Conservation (phyloP, 1,284 basidiomycete species). For the Pascua guehoae region DNA sequence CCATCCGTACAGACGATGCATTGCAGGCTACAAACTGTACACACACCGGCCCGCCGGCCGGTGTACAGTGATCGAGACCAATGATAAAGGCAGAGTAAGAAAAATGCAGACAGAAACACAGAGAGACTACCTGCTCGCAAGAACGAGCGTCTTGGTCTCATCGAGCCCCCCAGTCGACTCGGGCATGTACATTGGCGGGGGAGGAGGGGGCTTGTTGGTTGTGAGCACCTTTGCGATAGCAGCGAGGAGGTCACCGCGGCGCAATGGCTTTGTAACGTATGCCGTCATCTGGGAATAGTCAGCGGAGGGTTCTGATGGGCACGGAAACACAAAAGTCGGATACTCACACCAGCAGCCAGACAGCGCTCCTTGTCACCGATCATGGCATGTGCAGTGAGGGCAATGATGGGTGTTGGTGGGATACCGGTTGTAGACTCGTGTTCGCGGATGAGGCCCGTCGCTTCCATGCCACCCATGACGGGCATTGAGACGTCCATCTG, state of each 20-base stretch:
- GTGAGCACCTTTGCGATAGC: constrained; percentile 46
- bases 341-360: constrained; percentile 67
- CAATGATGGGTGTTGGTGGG: constrained; percentile 84
- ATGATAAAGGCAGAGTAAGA: too few species aligned
- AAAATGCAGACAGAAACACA: not conserved
- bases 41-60: too few species aligned
- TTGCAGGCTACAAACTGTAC: too few species aligned
- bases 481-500: constrained; percentile 99
- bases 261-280: constrained; percentile 24
- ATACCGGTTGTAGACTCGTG: constrained; percentile 75
- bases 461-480: constrained; percentile 62
- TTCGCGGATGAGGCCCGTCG: constrained; percentile 54
- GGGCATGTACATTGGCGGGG: constrained; percentile 5
- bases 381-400: constrained; percentile 75
- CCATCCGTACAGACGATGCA: too few species aligned
- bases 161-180: constrained; percentile 5
- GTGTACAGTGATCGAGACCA: too few species aligned
- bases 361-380: constrained; percentile 92
- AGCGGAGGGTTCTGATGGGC: not conserved
- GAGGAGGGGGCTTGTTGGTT: constrained; percentile 14
- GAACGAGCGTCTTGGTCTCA: constrained; percentile 14
- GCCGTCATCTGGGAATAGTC: constrained; percentile 16
- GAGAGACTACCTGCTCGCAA: constrained; percentile 10
- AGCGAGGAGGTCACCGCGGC: constrained; percentile 45
- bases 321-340: too few species aligned